phyloP scores from a whole-genome alignment of 2,329 filamentous ascomycete species.

The Aspergillus sp. region DNA sequence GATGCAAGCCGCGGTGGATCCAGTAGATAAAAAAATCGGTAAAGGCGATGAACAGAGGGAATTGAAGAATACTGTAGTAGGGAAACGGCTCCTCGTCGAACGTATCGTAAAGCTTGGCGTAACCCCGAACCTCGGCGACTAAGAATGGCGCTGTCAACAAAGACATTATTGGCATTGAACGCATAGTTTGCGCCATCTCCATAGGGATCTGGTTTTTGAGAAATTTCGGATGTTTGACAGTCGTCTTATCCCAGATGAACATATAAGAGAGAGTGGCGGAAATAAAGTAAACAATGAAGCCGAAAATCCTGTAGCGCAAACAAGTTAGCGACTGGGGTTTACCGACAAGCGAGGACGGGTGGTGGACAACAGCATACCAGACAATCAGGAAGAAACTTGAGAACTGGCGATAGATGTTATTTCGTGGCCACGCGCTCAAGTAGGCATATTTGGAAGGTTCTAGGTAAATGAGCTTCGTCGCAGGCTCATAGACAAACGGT shows the following conservation, averaged over 20 bases:
- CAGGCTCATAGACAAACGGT: slow-evolving; percentile 62
- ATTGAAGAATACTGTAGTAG: slow-evolving; percentile 79
- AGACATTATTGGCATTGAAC: slow-evolving; percentile 78
- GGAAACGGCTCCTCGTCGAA: slow-evolving; percentile 70
- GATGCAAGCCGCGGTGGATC: slow-evolving; percentile 84
- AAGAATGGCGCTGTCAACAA: slow-evolving; percentile 79
- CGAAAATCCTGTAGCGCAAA: slow-evolving; percentile 69
- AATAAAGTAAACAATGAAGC: slow-evolving; percentile 78
- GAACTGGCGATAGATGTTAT: slow-evolving; percentile 73
- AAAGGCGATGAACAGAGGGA: slow-evolving; percentile 83
- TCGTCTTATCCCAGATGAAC: slow-evolving; percentile 89
- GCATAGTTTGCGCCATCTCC: slow-evolving; percentile 79
- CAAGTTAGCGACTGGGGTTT: slow-evolving; percentile 6
- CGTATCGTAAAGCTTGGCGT: slow-evolving; percentile 84
- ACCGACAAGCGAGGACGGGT: not conserved
- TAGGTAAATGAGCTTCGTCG: slow-evolving; percentile 68
- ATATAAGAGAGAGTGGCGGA: slow-evolving; percentile 81
- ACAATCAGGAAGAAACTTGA: slow-evolving; percentile 79
- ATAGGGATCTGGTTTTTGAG: slow-evolving; percentile 87
- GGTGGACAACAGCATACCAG: slow-evolving; percentile 60
- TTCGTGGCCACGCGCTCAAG: slow-evolving; percentile 72
- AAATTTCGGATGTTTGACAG: slow-evolving; percentile 87
- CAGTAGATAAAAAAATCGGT: slow-evolving; percentile 91
- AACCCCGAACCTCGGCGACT: slow-evolving; percentile 77
- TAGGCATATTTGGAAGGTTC: slow-evolving; percentile 75